Percentiles rank a stretch among this genome's conserved stretches.
These are phyloP conservation scores for Ogataea pilisensis DNA, from an alignment of 805 yeast genomes.

Conservation along the genomic window DNA sequence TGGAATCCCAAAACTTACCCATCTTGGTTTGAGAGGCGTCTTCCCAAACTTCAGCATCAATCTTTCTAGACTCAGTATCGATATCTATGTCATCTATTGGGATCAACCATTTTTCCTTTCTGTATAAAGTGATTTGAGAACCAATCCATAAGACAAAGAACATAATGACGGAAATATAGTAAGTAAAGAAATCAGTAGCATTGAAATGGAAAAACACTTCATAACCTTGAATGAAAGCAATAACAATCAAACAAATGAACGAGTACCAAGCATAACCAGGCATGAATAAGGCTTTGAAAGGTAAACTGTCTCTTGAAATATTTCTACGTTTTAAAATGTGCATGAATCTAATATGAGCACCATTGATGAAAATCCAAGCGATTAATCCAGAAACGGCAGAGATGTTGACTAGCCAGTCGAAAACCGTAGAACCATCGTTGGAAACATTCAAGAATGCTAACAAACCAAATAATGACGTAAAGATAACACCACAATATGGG, in stretches of 20 bases:
- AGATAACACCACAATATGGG: conserved; percentile 53
- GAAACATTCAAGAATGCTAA: conserved; percentile 59
- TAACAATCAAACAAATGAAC: conserved; percentile 45
- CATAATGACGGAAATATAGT: conserved; percentile 65
- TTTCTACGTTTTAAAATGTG: conserved; percentile 56
- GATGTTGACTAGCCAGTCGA: conserved; percentile 69
- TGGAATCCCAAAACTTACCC: conserved; percentile 22
- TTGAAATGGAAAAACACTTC: conserved; percentile 52
- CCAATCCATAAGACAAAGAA: conserved; percentile 52
- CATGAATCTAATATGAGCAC: conserved; percentile 69
- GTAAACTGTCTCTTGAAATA: conserved; percentile 63
- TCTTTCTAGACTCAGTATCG: conserved; percentile 7
- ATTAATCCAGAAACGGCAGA: conserved; percentile 76
- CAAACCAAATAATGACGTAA: conserved; percentile 59
- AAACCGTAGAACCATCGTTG: conserved; percentile 51
- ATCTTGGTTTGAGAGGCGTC: background rate
- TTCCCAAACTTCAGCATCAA: conserved; percentile 11
- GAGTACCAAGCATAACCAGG: conserved; percentile 68
- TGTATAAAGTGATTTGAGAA: conserved; percentile 45
- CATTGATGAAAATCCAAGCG: conserved; percentile 64
- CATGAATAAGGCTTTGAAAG: conserved; percentile 70
- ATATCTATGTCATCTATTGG: conserved; percentile 57
- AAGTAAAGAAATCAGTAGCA: conserved; percentile 59
- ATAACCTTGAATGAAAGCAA: conserved; percentile 72
- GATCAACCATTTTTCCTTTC: conserved; percentile 42